These are phyloP conservation scores for Auriscalpium orientale DNA, from an alignment of 768 basidiomycete species.

Conservation along the genomic window DNA sequence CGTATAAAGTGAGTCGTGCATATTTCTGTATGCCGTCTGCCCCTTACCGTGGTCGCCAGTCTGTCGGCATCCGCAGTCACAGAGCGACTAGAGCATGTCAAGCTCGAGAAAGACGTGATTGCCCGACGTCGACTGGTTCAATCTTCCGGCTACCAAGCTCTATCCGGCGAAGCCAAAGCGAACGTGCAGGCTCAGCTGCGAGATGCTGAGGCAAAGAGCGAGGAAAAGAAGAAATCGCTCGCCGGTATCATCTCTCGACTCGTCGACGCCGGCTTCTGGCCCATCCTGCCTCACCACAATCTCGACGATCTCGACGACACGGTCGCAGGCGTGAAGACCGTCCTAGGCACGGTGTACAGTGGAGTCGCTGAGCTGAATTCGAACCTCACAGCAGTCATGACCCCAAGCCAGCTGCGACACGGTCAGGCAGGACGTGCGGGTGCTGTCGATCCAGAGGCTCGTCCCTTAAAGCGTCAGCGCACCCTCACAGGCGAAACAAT, in stretches of 20 bases:
- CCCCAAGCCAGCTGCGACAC: neutral
- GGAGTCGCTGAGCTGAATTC: conserved; percentile 13
- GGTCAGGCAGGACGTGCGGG: neutral
- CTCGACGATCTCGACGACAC: conserved; percentile 17
- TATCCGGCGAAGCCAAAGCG: conserved; percentile 21
- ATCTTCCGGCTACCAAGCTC: conserved; percentile 17
- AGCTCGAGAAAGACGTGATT: conserved; percentile 25
- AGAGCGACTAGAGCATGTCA: conserved; percentile 25
- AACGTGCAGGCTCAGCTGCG: conserved; percentile 20
- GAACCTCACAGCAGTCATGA: conserved; percentile 2
- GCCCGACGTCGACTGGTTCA: conserved; percentile 4
- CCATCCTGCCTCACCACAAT: conserved; percentile 22
- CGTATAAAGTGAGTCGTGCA: conserved; percentile 31
- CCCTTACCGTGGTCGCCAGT: conserved; percentile 17
- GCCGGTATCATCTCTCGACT: conserved; percentile 24
- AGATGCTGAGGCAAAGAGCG: conserved; percentile 18
- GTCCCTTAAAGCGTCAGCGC: conserved; percentile 4
- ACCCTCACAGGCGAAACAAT: neutral
- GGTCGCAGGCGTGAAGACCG: conserved; percentile 20
- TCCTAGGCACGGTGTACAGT: conserved; percentile 24
- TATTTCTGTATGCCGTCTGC: neutral
- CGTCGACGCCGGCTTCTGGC: conserved; percentile 33
- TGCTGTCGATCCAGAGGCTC: neutral
- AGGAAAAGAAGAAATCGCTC: conserved; percentile 27
- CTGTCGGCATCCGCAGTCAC: conserved; percentile 28